A percentile compares a stretch with the other conserved stretches of the same genome.
Evolutionary conservation across 2,329 filamentous ascomycete genomes (phyloP).

Genomic region (Aspergillus pseudoglaucus): DNA sequence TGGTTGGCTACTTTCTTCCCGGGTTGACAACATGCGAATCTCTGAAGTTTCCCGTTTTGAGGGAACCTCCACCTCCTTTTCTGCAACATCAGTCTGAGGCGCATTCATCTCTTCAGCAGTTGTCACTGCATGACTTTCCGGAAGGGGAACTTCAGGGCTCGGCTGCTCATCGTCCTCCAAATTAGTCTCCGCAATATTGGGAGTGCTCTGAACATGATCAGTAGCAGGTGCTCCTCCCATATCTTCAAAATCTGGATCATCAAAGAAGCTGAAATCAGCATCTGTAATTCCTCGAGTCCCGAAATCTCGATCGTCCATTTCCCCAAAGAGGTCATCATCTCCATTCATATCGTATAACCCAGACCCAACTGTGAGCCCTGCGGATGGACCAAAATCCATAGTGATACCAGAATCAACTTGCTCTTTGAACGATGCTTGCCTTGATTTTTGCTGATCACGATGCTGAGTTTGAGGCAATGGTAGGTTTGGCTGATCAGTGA

Average conservation of each 20-base stretch:
- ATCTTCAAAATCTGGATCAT: conserved; percentile 42
- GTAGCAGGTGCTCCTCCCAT: conserved; percentile 12
- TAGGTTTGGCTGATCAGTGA: conserved; percentile 24
- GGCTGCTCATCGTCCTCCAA: conserved; percentile 7
- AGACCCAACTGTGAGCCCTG: conserved; percentile 27
- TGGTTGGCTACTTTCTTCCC: conserved; percentile 17
- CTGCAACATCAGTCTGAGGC: conserved; percentile 1
- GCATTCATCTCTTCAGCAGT: conserved; percentile 1
- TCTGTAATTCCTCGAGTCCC: conserved; percentile 52
- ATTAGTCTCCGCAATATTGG: conserved; percentile 7
- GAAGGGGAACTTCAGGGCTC: background rate
- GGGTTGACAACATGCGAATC: conserved; percentile 8
- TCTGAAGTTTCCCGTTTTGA: conserved; percentile 5
- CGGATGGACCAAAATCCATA: conserved; percentile 19
- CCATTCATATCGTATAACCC: conserved; percentile 37
- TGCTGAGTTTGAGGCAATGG: conserved; percentile 10
- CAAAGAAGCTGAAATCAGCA: conserved; percentile 61
- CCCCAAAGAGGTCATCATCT: conserved; percentile 54
- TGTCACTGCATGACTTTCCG: background rate
- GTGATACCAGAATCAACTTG: conserved; percentile 13
- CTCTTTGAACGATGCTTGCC: conserved; percentile 7
- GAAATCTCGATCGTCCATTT: conserved; percentile 50
- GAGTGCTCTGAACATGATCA: conserved; percentile 7
- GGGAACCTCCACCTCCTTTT: background rate
- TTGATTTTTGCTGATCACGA: conserved; percentile 10